A percentile compares a stretch with the other conserved stretches of the same genome.
Evolutionary conservation across 2,329 filamentous ascomycete species (phyloP).

Genomic region (Thielaviopsis punctulata): DNA sequence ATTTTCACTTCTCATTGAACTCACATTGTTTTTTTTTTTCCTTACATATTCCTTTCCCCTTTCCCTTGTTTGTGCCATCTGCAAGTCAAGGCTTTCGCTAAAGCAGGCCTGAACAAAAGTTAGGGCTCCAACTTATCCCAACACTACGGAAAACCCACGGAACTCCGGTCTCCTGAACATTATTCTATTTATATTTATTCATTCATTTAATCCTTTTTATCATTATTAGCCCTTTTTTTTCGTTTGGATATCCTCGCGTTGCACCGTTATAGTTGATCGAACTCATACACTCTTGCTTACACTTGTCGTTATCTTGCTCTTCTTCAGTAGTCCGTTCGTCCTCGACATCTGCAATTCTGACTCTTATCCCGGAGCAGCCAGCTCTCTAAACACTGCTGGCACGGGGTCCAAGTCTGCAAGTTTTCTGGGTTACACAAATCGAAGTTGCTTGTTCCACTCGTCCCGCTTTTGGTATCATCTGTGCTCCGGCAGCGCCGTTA

Average conservation of each 20-base stretch:
- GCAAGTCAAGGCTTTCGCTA: too few species aligned
- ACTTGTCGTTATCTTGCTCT: neutral
- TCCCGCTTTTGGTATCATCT: neutral
- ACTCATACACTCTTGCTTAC: neutral
- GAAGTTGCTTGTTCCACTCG: neutral
- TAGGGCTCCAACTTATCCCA: neutral
- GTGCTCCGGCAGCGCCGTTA: neutral
- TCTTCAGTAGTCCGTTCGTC: too few species aligned
- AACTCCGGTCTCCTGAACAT: neutral
- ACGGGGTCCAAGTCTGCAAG: neutral
- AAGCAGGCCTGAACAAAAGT: too few species aligned
- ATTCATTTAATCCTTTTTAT: neutral
- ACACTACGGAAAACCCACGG: neutral
- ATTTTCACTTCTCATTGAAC: too few species aligned
- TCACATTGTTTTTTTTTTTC: too few species aligned
- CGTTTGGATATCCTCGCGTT: neutral
- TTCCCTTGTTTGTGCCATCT: too few species aligned
- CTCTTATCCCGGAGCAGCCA: neutral
- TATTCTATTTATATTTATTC: neutral
- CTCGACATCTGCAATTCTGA: too few species aligned
- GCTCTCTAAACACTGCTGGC: neutral
- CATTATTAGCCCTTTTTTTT: neutral
- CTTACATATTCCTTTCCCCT: too few species aligned
- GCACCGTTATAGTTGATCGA: neutral
- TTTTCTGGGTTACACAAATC: neutral